phyloP scores from a whole-genome alignment of 805 yeast species.

The Starmerella kuoi region DNA sequence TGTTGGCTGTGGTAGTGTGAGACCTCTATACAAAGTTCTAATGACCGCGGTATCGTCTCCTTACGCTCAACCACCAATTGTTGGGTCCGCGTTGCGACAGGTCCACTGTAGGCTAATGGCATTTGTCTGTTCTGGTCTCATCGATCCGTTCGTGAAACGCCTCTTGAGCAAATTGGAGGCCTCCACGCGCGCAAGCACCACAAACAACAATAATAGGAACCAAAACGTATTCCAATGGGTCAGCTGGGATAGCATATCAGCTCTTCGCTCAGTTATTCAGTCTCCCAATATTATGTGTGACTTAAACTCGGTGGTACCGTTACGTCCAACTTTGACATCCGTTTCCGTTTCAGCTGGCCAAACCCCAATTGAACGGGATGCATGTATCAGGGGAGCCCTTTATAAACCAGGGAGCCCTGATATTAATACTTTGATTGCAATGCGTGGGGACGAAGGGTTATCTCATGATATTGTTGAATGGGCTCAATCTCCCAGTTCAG shows the following conservation, averaged over 20 bases:
- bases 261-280: conserved; percentile 13
- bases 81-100: conserved; percentile 16
- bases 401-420: conserved; percentile 14
- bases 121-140: conserved; percentile 10
- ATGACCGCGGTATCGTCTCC: conserved; percentile 2
- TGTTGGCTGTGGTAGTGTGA: conserved; percentile 8
- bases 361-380: conserved; percentile 15
- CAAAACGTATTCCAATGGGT: conserved; percentile 7
- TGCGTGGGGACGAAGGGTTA: conserved; percentile 14
- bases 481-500: conserved; percentile 8
- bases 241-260: conserved; percentile 16
- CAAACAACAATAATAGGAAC: neutral
- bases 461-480: conserved; percentile 9
- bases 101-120: conserved; percentile 16
- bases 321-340: conserved; percentile 4
- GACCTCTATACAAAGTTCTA: conserved; percentile 7
- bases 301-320: conserved; percentile 11
- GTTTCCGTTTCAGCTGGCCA: conserved; percentile 1
- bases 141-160: conserved; percentile 8
- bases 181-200: neutral
- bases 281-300: conserved; percentile 14
- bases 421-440: conserved; percentile 7
- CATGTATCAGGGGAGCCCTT: conserved; percentile 6
- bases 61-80: neutral
- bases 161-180: conserved; percentile 4